Percentiles rank a stretch among this genome's conserved stretches.
Evolutionary conservation across 2,329 filamentous ascomycete species (phyloP).

Genomic region (Geosmithia flava): DNA sequence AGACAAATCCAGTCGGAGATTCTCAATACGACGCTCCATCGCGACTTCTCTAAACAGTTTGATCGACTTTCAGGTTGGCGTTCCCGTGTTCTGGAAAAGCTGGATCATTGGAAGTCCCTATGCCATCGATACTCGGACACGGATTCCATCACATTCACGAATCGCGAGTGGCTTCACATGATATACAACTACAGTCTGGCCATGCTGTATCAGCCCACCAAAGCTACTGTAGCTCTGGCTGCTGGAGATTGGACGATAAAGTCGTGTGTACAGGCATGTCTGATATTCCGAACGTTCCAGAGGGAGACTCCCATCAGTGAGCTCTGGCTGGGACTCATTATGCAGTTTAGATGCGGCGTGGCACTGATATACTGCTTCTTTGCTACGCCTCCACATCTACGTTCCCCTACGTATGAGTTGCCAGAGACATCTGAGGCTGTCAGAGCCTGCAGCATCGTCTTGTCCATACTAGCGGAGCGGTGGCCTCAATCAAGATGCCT

Average conservation of each 20-base stretch:
- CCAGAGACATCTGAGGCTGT: slow-evolving; percentile 18
- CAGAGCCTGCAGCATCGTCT: slow-evolving; percentile 18
- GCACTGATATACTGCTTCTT: slow-evolving; percentile 22
- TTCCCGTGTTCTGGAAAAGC: slow-evolving; percentile 9
- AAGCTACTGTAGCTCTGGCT: slow-evolving; percentile 7
- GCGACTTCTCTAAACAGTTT: slow-evolving; percentile 9
- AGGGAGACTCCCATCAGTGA: slow-evolving; percentile 12
- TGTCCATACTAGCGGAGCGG: slow-evolving; percentile 20
- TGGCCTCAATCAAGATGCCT: slow-evolving; percentile 20
- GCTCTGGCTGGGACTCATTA: slow-evolving; percentile 12
- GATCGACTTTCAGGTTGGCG: slow-evolving; percentile 10
- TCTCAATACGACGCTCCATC: slow-evolving; percentile 9
- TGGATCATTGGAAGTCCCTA: slow-evolving; percentile 10
- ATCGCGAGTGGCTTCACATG: slow-evolving; percentile 13
- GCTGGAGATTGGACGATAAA: slow-evolving; percentile 13
- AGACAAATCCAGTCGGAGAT: slow-evolving; percentile 15
- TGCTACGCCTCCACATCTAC: slow-evolving; percentile 15
- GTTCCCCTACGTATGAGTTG: slow-evolving; percentile 14
- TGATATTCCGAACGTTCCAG: slow-evolving; percentile 15
- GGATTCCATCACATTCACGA: slow-evolving; percentile 7
- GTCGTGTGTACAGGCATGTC: slow-evolving; percentile 13
- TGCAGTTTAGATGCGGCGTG: slow-evolving; percentile 19
- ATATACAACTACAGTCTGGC: slow-evolving; percentile 16
- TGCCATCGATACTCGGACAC: slow-evolving; percentile 9
- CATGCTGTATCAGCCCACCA: slow-evolving; percentile 13